A percentile compares a stretch with the other conserved stretches of the same genome.
These are phyloP conservation scores for Patellifolia procumbens DNA, from an alignment of 179 eudicot species.

Conservation along the genomic window DNA sequence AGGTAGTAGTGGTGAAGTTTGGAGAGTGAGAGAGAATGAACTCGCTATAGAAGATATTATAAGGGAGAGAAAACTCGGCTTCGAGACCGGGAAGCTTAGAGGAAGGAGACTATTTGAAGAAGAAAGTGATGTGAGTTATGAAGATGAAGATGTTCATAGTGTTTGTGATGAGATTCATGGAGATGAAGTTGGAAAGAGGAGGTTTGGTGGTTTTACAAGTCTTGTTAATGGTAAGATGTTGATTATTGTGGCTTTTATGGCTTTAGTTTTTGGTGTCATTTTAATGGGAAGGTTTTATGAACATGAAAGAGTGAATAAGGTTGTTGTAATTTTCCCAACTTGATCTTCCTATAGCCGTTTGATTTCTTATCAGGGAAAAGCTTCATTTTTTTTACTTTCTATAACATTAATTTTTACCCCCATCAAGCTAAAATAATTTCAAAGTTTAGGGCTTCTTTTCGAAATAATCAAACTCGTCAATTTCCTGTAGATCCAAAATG, in stretches of 20 bases:
- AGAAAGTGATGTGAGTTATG: constrained; percentile 19
- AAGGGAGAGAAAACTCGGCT: constrained; percentile 17
- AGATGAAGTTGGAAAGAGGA: not conserved
- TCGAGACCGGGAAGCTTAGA: constrained; percentile 23
- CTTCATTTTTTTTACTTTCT: not conserved
- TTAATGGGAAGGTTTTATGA: constrained; percentile 2
- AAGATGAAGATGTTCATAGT: not conserved
- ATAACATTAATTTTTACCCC: not conserved
- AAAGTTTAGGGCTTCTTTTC: too few species aligned
- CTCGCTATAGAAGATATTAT: constrained; percentile 24
- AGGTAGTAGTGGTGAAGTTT: constrained; percentile 24
- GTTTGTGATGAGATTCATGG: constrained; percentile 1
- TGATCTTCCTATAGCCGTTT: not conserved
- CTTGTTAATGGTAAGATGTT: constrained; percentile 5
- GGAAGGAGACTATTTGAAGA: constrained; percentile 37
- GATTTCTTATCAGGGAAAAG: not conserved
- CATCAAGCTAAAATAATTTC: too few species aligned
- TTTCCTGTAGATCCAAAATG: too few species aligned
- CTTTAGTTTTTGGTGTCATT: constrained; percentile 1
- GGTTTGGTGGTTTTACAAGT: not conserved
- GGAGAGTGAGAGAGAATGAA: constrained; percentile 37
- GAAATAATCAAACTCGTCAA: too few species aligned
- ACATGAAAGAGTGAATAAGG: not conserved
- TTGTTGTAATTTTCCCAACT: constrained; percentile 3
- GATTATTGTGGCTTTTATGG: constrained; percentile 13